A percentile compares a stretch with the other conserved stretches of the same genome.
These are phyloP conservation scores for Tetrapisispora arboricola DNA, from an alignment of 805 yeast species.

Conservation along the genomic window DNA sequence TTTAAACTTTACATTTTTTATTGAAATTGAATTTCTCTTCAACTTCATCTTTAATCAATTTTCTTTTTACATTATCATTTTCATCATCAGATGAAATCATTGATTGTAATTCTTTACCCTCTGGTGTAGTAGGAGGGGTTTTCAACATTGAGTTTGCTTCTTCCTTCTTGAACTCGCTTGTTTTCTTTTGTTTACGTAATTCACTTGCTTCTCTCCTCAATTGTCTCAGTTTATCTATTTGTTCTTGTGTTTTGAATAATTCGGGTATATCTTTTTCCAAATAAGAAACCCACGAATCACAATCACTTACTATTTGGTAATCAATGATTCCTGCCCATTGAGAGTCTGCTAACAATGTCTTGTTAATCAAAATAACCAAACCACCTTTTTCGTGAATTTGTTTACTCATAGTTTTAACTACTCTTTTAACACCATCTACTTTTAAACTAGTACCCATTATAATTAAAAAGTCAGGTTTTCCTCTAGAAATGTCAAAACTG, in stretches of 20 bases:
- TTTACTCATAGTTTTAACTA: conserved; percentile 60
- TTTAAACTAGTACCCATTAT: conserved; percentile 88
- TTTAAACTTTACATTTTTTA: background rate
- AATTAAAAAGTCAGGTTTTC: conserved; percentile 67
- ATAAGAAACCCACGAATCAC: conserved; percentile 67
- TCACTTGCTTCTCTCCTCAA: conserved; percentile 27
- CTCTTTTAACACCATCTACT: conserved; percentile 78
- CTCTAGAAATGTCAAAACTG: conserved; percentile 45
- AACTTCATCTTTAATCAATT: background rate
- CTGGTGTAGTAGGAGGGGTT: conserved; percentile 5
- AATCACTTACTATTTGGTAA: conserved; percentile 67
- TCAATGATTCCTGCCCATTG: conserved; percentile 68
- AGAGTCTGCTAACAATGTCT: conserved; percentile 47
- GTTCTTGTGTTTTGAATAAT: conserved; percentile 47
- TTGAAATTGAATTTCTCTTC: background rate
- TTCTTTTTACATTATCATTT: conserved; percentile 1
- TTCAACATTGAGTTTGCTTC: background rate
- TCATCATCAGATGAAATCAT: background rate
- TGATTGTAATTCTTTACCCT: background rate
- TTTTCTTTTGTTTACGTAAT: conserved; percentile 11
- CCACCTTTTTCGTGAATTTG: conserved; percentile 75
- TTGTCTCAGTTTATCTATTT: conserved; percentile 23
- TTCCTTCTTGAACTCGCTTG: background rate
- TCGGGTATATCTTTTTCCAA: conserved; percentile 47
- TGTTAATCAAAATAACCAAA: conserved; percentile 64